A percentile compares a stretch with the other conserved stretches of the same genome.
phyloP scores from a whole-genome alignment of 495 filamentous ascomycete genomes.

The Podospora anserina region DNA sequence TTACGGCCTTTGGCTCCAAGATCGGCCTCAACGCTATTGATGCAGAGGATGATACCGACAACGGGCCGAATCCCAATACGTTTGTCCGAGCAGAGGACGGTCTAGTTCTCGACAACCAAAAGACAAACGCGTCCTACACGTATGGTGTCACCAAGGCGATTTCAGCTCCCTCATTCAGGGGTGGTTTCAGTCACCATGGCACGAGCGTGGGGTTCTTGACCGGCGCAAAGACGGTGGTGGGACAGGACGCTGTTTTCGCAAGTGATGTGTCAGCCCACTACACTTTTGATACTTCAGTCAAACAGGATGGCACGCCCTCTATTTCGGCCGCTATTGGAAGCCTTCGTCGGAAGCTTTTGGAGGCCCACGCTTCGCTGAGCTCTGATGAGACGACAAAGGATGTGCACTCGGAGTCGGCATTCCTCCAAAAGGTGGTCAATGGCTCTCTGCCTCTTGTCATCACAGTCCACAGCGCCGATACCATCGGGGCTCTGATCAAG shows the following conservation, averaged over 20 bases:
- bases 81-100: conserved; percentile 49
- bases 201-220: conserved; percentile 48
- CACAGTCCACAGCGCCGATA: conserved; percentile 46
- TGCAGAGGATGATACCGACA: conserved; percentile 48
- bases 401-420: conserved; percentile 39
- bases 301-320: conserved; percentile 34
- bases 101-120: conserved; percentile 44
- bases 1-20: conserved; percentile 51
- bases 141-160: conserved; percentile 50
- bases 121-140: conserved; percentile 39
- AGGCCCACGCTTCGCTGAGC: conserved; percentile 22
- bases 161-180: conserved; percentile 38
- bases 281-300: conserved; percentile 36
- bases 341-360: conserved; percentile 43
- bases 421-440: conserved; percentile 39
- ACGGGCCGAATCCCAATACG: conserved; percentile 35
- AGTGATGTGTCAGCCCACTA: conserved; percentile 46
- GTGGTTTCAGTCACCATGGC: conserved; percentile 40
- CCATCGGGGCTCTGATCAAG: conserved; percentile 40
- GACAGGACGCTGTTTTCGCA: conserved; percentile 38
- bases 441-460: conserved; percentile 39
- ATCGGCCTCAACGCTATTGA: conserved; percentile 59
- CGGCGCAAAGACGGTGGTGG: conserved; percentile 33
- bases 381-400: conserved; percentile 28
- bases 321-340: conserved; percentile 40